Percentiles rank a stretch among this genome's conserved stretches.
These are phyloP conservation scores for Tripterygium wilfordii DNA, from an alignment of 177 flowering plant genomes.

Conservation along the genomic window DNA sequence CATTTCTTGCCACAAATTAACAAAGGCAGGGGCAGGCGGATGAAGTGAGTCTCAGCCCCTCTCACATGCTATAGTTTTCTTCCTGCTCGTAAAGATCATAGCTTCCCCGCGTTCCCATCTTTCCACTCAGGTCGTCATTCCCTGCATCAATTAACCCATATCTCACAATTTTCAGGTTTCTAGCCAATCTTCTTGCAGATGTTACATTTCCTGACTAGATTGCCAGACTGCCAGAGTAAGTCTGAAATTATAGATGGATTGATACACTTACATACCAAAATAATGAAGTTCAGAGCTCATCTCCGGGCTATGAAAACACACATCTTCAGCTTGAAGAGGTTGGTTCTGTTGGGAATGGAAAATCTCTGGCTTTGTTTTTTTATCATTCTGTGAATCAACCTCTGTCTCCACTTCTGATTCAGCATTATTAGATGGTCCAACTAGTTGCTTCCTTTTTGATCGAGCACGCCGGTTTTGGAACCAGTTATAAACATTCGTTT, in stretches of 20 bases:
- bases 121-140: slow-evolving; percentile 55
- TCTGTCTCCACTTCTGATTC: slow-evolving; percentile 79
- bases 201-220: too few relatives aligned
- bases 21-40: too few relatives aligned
- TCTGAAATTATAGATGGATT: too few relatives aligned
- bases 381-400: slow-evolving; percentile 59
- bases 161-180: too few relatives aligned
- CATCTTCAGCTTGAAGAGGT: slow-evolving; percentile 36
- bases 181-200: too few relatives aligned
- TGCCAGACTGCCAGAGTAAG: too few relatives aligned
- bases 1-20: background rate
- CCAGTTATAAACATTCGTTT: slow-evolving; percentile 95
- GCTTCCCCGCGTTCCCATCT: slow-evolving; percentile 58
- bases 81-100: slow-evolving; percentile 42
- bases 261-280: slow-evolving; percentile 32
- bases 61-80: slow-evolving; percentile 59
- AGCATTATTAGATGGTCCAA: slow-evolving; percentile 19
- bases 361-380: slow-evolving; percentile 55
- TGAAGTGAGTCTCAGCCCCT: slow-evolving; percentile 20
- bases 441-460: slow-evolving; percentile 59
- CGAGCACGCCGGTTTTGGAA: slow-evolving; percentile 93
- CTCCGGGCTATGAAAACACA: slow-evolving; percentile 61
- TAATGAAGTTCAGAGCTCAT: slow-evolving; percentile 49
- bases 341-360: slow-evolving; percentile 29
- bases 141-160: slow-evolving; percentile 60